A percentile compares a stretch with the other conserved stretches of the same genome.
Evolutionary conservation across 495 filamentous ascomycete species (phyloP).

Genomic region (Zalerion maritima): DNA sequence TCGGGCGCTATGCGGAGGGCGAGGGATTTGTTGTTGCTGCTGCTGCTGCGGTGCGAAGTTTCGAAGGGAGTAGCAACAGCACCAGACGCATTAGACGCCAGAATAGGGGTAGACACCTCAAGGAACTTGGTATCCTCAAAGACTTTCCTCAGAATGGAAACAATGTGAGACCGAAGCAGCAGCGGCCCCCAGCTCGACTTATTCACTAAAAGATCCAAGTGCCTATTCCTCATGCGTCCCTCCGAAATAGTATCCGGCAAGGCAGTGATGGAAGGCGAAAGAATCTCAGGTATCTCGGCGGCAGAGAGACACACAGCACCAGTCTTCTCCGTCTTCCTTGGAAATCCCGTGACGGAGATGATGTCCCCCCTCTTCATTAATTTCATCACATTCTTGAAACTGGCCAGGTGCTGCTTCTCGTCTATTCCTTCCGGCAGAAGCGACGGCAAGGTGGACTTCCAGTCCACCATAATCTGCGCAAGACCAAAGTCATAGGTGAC

Average conservation of each 20-base stretch:
- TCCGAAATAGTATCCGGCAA: constrained; percentile 53
- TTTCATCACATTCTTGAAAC: constrained; percentile 44
- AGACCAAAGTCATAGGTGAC: constrained; percentile 52
- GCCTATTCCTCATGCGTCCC: constrained; percentile 48
- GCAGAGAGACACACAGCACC: constrained; percentile 70
- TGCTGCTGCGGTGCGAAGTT: constrained; percentile 56
- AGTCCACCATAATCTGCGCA: constrained; percentile 61
- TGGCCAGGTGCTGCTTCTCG: constrained; percentile 17
- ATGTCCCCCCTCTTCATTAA: constrained; percentile 60
- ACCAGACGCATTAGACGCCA: constrained; percentile 61
- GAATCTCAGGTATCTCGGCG: constrained; percentile 47
- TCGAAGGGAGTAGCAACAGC: constrained; percentile 76
- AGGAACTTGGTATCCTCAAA: constrained; percentile 56
- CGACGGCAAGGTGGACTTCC: constrained; percentile 25
- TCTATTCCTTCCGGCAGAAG: constrained; percentile 11
- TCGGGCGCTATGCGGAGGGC: constrained; percentile 81
- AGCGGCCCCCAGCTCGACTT: constrained; percentile 48
- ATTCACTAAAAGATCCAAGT: constrained; percentile 73
- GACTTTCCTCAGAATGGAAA: constrained; percentile 58
- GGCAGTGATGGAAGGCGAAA: constrained; percentile 63
- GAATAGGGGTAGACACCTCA: constrained; percentile 81
- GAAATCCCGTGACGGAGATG: constrained; percentile 56
- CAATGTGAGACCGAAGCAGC: constrained; percentile 56
- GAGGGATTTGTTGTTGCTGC: constrained; percentile 52
- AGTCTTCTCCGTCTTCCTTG: constrained; percentile 50